phyloP scores from a whole-genome alignment of 768 basidiomycete genomes.

The Lactarius hatsudake region DNA sequence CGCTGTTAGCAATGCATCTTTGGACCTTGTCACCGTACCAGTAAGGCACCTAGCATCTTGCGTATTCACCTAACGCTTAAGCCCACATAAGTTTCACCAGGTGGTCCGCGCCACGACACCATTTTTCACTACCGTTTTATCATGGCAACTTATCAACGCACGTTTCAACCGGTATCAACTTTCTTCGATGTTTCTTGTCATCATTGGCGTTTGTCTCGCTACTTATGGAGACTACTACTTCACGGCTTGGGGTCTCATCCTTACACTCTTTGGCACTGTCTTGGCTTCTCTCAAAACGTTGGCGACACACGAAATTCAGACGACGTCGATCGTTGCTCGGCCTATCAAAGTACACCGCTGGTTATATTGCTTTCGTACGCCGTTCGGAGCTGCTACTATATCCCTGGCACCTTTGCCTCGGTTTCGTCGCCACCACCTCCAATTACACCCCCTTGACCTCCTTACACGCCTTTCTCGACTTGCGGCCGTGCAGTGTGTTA shows the following conservation, averaged over 20 bases:
- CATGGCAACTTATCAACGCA: constrained; percentile 62
- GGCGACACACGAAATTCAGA: constrained; percentile 78
- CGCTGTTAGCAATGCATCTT: constrained; percentile 87
- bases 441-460: constrained; percentile 77
- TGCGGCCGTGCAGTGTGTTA: constrained; percentile 82
- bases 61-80: not conserved
- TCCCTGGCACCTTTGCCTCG: constrained; percentile 21
- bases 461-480: constrained; percentile 88
- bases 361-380: not conserved
- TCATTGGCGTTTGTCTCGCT: constrained; percentile 87
- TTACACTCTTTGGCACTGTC: constrained; percentile 87
- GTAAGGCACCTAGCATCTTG: constrained; percentile 44
- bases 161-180: constrained; percentile 61
- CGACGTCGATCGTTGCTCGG: constrained; percentile 31
- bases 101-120: constrained; percentile 92
- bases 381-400: constrained; percentile 23
- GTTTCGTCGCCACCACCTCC: constrained; percentile 34
- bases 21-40: constrained; percentile 86
- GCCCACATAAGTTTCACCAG: constrained; percentile 78
- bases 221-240: constrained; percentile 97
- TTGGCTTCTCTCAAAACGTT: constrained; percentile 94
- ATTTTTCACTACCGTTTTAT: constrained; percentile 83
- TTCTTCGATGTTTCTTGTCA: constrained; percentile 76
- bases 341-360: constrained; percentile 16
- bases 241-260: constrained; percentile 75